These are phyloP conservation scores for Endocalyx cinctus DNA, from an alignment of 2,329 filamentous ascomycete genomes.

Conservation along the genomic window DNA sequence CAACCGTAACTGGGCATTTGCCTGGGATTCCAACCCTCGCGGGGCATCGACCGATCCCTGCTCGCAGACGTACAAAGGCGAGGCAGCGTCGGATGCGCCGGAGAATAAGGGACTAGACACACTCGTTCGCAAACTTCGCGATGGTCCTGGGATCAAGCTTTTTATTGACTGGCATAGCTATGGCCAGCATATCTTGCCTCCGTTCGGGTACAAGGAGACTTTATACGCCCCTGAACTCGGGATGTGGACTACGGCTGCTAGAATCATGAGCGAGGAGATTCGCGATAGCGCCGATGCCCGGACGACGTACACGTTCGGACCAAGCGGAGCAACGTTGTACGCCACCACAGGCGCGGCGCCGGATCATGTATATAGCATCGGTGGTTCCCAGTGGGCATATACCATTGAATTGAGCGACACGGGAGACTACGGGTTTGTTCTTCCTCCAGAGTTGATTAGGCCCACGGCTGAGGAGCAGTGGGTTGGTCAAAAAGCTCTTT, in stretches of 20 bases:
- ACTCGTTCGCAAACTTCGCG: constrained; percentile 26
- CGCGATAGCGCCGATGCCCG: constrained; percentile 25
- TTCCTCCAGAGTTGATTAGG: constrained; percentile 19
- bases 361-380: constrained; percentile 20
- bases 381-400: constrained; percentile 20
- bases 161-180: constrained; percentile 59
- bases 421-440: constrained; percentile 20
- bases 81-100: constrained; percentile 35
- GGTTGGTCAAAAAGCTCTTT: constrained; percentile 30
- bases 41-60: constrained; percentile 47
- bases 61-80: constrained; percentile 39
- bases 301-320: constrained; percentile 20
- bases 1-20: constrained; percentile 51
- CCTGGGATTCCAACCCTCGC: constrained; percentile 38
- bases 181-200: constrained; percentile 48
- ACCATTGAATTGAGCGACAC: constrained; percentile 22
- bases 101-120: constrained; percentile 41
- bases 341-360: constrained; percentile 19
- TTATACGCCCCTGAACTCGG: constrained; percentile 36
- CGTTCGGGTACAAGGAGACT: constrained; percentile 52
- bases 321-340: constrained; percentile 21
- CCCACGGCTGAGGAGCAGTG: constrained; percentile 24
- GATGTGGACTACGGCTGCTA: constrained; percentile 30
- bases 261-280: constrained; percentile 30
- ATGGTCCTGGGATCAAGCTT: constrained; percentile 41